Evolutionary conservation across 1,284 basidiomycete genomes (phyloP), one percentile per base, ranked within the genome.

Genomic region (Neonothopanus nambi): DNA sequence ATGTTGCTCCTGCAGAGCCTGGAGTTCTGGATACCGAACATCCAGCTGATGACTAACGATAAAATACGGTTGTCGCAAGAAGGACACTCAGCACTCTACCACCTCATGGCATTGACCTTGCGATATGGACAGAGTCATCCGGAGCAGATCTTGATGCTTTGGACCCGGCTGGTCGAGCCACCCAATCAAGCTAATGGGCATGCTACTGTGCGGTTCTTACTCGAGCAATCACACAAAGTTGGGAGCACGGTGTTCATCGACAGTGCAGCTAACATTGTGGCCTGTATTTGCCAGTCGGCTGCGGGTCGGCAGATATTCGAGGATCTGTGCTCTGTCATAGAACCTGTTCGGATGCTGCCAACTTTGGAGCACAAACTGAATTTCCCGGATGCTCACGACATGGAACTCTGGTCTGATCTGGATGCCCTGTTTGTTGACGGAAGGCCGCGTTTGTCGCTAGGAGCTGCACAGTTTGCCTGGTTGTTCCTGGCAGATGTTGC

Each of bases 161-260:
- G 95, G 87, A 79, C 79, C 17, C 83, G 84, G 52, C 71, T 95
- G 3, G 87, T 91, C 2, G 83, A 89, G 49, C 73, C 82, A 3
- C 82, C 87, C 13, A 79, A 87, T 62, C 78, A 84, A 52, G 75
- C 79, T 13, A 95, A 95, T 61, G 90, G 89, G 0, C 87, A 87
- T 57, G 90, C 91, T 0, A 79, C 94, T 18, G 78, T 92, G 51
- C 84, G 88, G 42, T 97, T 95, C 69, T 73, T 97, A 3, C 78
- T 97, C 41, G 91, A 95, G 59, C 92, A 97, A 63, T 90, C 91
- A 0, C 85, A 90, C 52, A 91, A 89, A 69, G 86, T 94, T 40
- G 87, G 90, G 26, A 93, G 83, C 59, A 79, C 81, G 3, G 80
- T 85, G 9, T 96, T 93, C 65, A 82, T 95, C 54, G 77, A 76